Percentiles rank a stretch among this genome's conserved stretches.
Evolutionary conservation across 129 eudicot genomes (phyloP).

Genomic region (Logfia minima): DNA sequence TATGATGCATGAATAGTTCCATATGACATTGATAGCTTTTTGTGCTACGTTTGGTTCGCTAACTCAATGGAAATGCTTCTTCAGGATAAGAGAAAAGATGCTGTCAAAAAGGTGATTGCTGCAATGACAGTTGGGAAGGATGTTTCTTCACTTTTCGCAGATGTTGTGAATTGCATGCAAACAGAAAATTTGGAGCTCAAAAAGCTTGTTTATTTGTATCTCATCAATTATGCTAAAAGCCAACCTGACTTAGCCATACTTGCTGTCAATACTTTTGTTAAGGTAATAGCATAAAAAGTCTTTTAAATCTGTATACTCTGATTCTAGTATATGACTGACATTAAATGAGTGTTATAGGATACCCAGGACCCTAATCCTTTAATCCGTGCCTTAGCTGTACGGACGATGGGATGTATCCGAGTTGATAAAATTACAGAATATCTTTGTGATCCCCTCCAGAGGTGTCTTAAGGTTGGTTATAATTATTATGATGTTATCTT

Average conservation of each 20-base stretch:
- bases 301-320: neutral
- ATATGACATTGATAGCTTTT: neutral
- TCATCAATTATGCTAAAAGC: conserved; percentile 95
- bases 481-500: neutral
- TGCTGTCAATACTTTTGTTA: conserved; percentile 96
- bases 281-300: conserved; percentile 43
- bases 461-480: conserved; percentile 74
- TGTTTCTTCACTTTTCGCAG: conserved; percentile 92
- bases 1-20: neutral
- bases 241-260: conserved; percentile 97
- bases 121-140: conserved; percentile 99
- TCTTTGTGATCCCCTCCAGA: conserved; percentile 92
- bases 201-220: conserved; percentile 92
- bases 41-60: neutral
- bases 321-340: neutral
- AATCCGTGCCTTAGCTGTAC: conserved; percentile 89
- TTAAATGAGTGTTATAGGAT: conserved; percentile 44
- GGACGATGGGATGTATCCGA: conserved; percentile 97
- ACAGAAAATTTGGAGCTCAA: conserved; percentile 95
- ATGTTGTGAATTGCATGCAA: conserved; percentile 95
- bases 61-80: neutral
- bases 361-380: conserved; percentile 93
- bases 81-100: conserved; percentile 99
- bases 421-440: conserved; percentile 92
- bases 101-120: conserved; percentile 96